These are phyloP conservation scores for Sphaerulina musiva DNA, from an alignment of 2,329 filamentous ascomycete genomes.

Conservation along the genomic window DNA sequence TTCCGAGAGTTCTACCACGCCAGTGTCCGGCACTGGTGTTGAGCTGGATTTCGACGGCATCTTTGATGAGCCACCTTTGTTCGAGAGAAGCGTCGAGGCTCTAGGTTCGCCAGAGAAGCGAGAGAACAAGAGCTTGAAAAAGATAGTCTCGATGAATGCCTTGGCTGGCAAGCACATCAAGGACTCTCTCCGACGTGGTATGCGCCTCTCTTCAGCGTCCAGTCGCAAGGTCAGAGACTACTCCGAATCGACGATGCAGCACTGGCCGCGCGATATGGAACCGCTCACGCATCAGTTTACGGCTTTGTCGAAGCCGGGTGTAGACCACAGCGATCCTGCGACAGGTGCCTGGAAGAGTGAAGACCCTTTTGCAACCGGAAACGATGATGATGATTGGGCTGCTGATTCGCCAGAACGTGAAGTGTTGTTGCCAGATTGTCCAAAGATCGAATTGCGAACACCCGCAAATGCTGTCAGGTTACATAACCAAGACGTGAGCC, in stretches of 20 bases:
- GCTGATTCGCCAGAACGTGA: neutral
- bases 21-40: constrained; percentile 20
- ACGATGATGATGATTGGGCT: constrained; percentile 7
- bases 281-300: constrained; percentile 15
- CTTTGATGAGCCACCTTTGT: constrained; percentile 17
- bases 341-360: constrained; percentile 18
- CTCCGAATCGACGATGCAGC: constrained; percentile 7
- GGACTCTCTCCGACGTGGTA: constrained; percentile 4
- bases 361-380: constrained; percentile 20
- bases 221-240: neutral
- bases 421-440: constrained; percentile 15
- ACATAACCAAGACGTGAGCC: neutral
- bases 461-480: neutral
- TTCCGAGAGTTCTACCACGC: neutral
- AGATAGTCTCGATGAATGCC: constrained; percentile 27
- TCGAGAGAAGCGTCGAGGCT: constrained; percentile 27
- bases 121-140: constrained; percentile 18
- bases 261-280: constrained; percentile 15
- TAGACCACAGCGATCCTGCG: constrained; percentile 11
- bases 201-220: constrained; percentile 3
- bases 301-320: constrained; percentile 7
- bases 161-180: constrained; percentile 18
- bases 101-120: constrained; percentile 15
- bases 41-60: constrained; percentile 23
- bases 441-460: constrained; percentile 15